Percentiles rank a stretch among this genome's conserved stretches.
Evolutionary conservation across 225 moss, liverwort and hornwort species (phyloP).

Genomic region (Pseudoscleropodium purum): DNA sequence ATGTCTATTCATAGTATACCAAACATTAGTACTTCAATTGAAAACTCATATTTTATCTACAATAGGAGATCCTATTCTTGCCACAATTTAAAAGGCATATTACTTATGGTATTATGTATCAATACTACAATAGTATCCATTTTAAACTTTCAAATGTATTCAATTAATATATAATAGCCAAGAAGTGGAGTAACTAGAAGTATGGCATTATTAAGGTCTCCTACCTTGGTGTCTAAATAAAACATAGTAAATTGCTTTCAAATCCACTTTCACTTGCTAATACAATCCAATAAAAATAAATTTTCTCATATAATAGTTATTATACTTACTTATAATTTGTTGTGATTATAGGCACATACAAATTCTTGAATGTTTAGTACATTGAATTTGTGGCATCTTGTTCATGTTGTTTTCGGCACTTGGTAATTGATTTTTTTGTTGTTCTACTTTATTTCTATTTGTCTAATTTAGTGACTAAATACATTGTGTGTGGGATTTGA

Average conservation of each 20-base stretch:
- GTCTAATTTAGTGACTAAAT: no score
- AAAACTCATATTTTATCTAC: background rate
- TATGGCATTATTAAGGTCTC: fast-evolving
- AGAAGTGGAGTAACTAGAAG: fast-evolving
- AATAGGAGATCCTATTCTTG: background rate
- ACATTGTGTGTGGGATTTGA: background rate
- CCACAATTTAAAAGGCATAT: background rate
- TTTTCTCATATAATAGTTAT: background rate
- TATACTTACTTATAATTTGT: background rate
- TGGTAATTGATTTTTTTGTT: background rate
- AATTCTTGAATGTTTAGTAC: background rate
- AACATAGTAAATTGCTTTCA: background rate
- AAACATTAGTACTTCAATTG: background rate
- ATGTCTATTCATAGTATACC: no score
- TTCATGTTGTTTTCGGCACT: background rate
- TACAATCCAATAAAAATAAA: background rate
- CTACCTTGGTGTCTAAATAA: no score
- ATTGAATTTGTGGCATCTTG: background rate
- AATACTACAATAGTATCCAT: background rate
- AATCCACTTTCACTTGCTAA: background rate
- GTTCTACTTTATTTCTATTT: background rate
- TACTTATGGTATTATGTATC: fast-evolving
- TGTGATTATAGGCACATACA: background rate
- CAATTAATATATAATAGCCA: background rate
- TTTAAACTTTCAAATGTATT: background rate